Evolutionary conservation across 805 yeast genomes (phyloP).

Genomic region (Candida morakotiae): DNA sequence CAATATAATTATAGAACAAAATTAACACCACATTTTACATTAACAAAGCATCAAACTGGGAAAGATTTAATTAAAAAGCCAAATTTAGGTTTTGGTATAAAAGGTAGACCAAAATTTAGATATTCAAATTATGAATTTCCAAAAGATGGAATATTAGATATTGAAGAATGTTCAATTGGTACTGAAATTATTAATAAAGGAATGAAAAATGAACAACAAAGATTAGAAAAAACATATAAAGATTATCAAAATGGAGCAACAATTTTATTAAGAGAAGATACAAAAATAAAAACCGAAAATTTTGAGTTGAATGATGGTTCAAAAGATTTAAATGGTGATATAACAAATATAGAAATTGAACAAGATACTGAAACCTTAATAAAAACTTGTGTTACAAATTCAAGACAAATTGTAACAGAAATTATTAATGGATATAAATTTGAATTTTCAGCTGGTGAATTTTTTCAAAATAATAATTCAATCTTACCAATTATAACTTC

Average conservation of each 20-base stretch:
- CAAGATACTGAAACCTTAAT: constrained; percentile 28
- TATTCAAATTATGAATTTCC: constrained; percentile 46
- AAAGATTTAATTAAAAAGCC: constrained; percentile 42
- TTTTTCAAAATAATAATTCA: constrained; percentile 93
- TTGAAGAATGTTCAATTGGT: constrained; percentile 91
- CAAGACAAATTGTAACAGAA: constrained; percentile 78
- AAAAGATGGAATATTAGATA: constrained; percentile 70
- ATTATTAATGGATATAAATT: constrained; percentile 70
- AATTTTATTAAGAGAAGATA: constrained; percentile 75
- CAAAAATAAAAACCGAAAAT: constrained; percentile 35
- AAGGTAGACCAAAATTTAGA: constrained; percentile 76
- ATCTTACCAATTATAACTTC: constrained; percentile 79
- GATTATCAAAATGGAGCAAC: constrained; percentile 78
- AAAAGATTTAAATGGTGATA: constrained; percentile 31
- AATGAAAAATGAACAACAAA: constrained; percentile 60
- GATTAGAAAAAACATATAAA: constrained; percentile 45
- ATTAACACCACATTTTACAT: constrained; percentile 90
- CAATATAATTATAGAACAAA: constrained; percentile 82
- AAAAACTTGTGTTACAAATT: constrained; percentile 74
- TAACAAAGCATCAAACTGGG: constrained; percentile 52
- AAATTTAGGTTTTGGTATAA: constrained; percentile 83
- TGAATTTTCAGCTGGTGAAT: constrained; percentile 90
- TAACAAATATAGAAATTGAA: constrained; percentile 22
- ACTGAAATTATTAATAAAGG: constrained; percentile 76
- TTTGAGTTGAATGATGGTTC: constrained; percentile 40